Evolutionary conservation across 441 rosid genomes (phyloP).

Genomic region (Bocquillonia castaneifolia): DNA sequence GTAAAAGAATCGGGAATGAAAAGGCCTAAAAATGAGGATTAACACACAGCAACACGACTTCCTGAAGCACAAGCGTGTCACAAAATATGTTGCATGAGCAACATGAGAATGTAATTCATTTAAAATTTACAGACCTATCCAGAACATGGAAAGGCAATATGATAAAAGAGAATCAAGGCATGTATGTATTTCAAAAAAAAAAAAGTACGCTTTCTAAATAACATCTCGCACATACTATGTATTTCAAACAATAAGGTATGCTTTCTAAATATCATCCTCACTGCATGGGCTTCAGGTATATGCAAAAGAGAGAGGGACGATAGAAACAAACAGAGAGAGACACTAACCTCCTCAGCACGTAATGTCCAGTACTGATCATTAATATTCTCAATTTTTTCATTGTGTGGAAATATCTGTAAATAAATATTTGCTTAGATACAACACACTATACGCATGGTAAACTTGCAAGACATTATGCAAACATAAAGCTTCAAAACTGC

Average conservation of each 20-base stretch:
- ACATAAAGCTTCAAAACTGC: no score
- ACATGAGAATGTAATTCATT: not conserved
- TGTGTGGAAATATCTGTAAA: conserved; percentile 71
- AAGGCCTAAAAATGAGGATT: not conserved
- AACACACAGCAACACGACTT: not conserved
- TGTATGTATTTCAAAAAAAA: not conserved
- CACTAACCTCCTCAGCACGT: conserved; percentile 89
- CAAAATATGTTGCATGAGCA: not conserved
- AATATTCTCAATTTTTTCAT: conserved; percentile 88
- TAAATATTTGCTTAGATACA: conserved; percentile 11
- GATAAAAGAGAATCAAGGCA: not conserved
- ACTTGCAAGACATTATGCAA: no score
- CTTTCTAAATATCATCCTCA: no score
- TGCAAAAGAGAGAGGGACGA: no score
- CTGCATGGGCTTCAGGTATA: no score
- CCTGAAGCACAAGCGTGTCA: not conserved
- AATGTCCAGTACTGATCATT: conserved; percentile 99
- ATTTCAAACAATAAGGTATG: no score
- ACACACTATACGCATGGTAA: not conserved
- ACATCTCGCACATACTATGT: no score
- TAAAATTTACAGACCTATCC: not conserved
- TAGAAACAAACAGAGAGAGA: not conserved
- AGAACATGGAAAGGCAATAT: not conserved
- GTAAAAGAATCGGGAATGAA: not conserved
- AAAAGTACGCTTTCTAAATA: no score